Conservation (phyloP, 176 grass and related monocot genomes). For the Phoenix dactylifera region DNA sequence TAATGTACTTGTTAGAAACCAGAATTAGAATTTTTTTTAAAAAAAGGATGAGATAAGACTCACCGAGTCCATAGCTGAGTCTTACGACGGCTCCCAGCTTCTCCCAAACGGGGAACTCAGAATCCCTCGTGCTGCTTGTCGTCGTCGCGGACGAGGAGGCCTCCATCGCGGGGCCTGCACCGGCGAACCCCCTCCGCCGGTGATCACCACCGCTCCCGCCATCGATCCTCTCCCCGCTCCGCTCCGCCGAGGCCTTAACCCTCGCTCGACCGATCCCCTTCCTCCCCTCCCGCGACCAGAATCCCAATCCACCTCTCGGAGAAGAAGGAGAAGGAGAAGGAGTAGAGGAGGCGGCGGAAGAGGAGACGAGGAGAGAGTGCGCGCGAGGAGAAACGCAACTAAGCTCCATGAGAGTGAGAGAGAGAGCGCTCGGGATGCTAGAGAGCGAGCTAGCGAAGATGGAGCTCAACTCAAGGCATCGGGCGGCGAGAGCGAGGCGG, state of each 20-base stretch:
- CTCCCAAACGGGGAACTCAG: conserved; percentile 75
- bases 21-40: background rate
- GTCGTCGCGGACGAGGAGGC: conserved; percentile 2
- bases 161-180: conserved; percentile 26
- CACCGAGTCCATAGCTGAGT: conserved; percentile 85
- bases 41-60: background rate
- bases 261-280: conserved; percentile 6
- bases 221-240: conserved; percentile 15
- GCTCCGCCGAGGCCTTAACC: conserved; percentile 30
- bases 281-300: conserved; percentile 8
- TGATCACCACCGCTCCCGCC: conserved; percentile 1
- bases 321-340: background rate
- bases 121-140: conserved; percentile 19
- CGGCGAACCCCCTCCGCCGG: background rate
- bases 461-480: too few relatives aligned
- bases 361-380: conserved; percentile 11
- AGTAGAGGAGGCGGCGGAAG: conserved; percentile 6
- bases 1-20: background rate
- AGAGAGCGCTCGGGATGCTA: background rate
- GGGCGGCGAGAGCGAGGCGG: too few relatives aligned
- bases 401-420: conserved; percentile 31
- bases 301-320: background rate
- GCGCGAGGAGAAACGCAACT: conserved; percentile 14
- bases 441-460: too few relatives aligned
- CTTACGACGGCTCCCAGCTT: conserved; percentile 70